Evolutionary conservation across 257 asterid genomes (phyloP).

Genomic region (Solanum chmielewskii): DNA sequence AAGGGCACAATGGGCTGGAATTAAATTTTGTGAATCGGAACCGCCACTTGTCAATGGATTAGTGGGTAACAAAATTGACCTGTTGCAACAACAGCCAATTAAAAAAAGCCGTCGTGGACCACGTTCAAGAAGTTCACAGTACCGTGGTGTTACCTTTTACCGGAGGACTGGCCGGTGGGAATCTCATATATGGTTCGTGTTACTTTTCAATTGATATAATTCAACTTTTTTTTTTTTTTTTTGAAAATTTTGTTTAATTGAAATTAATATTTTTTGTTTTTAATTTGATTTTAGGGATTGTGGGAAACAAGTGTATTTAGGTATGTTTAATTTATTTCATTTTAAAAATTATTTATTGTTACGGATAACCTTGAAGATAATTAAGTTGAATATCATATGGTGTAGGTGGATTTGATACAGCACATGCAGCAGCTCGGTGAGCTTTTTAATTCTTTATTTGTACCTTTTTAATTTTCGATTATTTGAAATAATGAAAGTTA

Average conservation of each 20-base stretch:
- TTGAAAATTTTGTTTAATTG: not conserved
- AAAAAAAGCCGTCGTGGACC: conserved; percentile 57
- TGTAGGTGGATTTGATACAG: conserved; percentile 93
- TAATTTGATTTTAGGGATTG: conserved; percentile 62
- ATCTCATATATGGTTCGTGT: conserved; percentile 40
- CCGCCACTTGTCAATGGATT: conserved; percentile 16
- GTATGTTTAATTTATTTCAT: conserved; percentile 8
- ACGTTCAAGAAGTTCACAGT: conserved; percentile 47
- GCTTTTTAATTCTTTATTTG: not conserved
- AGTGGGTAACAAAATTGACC: conserved; percentile 16
- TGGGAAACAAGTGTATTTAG: conserved; percentile 95
- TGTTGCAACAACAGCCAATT: conserved; percentile 22
- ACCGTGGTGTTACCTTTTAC: conserved; percentile 50
- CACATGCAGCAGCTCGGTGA: conserved; percentile 98
- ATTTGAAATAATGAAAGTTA: not conserved
- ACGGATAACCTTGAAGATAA: not conserved
- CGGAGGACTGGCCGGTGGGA: conserved; percentile 63
- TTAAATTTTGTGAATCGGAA: conserved; percentile 60
- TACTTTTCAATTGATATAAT: not conserved
- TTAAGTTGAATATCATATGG: not conserved
- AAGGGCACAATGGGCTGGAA: conserved; percentile 92
- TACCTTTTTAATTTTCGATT: not conserved
- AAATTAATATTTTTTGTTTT: not conserved
- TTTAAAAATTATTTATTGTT: not conserved
- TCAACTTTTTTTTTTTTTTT: not conserved